These are phyloP conservation scores for Puccinia hordei DNA, from an alignment of 1,284 basidiomycete species.

Conservation along the genomic window DNA sequence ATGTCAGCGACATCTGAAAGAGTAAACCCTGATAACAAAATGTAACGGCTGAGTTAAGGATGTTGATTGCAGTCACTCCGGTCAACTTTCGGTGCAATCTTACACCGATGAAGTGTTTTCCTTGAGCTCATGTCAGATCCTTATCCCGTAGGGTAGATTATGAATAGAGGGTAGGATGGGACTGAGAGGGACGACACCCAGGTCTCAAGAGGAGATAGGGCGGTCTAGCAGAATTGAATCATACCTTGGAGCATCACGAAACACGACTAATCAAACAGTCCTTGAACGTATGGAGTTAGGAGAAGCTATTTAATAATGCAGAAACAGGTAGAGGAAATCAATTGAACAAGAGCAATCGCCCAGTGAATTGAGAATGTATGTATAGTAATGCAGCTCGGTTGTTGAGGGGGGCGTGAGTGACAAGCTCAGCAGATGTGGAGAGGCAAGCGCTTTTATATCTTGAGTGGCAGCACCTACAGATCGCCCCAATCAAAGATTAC, in stretches of 20 bases:
- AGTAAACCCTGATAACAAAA: background rate
- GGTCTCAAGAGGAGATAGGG: slow-evolving; percentile 29
- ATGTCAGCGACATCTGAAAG: background rate
- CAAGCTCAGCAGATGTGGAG: slow-evolving; percentile 23
- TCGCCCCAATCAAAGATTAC: slow-evolving; percentile 42
- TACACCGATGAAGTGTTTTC: background rate
- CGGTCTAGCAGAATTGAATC: slow-evolving; percentile 21
- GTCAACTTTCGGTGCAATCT: background rate
- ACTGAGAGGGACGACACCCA: background rate
- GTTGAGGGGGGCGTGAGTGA: slow-evolving; percentile 26
- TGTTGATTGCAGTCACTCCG: background rate
- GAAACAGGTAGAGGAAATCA: slow-evolving; percentile 25
- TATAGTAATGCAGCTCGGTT: slow-evolving; percentile 32
- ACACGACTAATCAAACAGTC: slow-evolving; percentile 9
- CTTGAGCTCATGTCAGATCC: slow-evolving; percentile 13
- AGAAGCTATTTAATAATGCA: slow-evolving; percentile 26
- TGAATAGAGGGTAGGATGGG: background rate
- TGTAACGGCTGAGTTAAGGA: background rate
- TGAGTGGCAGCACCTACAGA: slow-evolving; percentile 10
- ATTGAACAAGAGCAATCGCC: slow-evolving; percentile 6
- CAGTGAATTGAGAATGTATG: slow-evolving; percentile 42
- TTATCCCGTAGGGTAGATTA: background rate
- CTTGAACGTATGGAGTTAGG: slow-evolving; percentile 26
- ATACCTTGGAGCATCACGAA: slow-evolving; percentile 40
- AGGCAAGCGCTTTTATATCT: slow-evolving; percentile 41